These are phyloP conservation scores for Pelargonium cotyledonis DNA, from an alignment of 441 rosid species.

Conservation along the genomic window DNA sequence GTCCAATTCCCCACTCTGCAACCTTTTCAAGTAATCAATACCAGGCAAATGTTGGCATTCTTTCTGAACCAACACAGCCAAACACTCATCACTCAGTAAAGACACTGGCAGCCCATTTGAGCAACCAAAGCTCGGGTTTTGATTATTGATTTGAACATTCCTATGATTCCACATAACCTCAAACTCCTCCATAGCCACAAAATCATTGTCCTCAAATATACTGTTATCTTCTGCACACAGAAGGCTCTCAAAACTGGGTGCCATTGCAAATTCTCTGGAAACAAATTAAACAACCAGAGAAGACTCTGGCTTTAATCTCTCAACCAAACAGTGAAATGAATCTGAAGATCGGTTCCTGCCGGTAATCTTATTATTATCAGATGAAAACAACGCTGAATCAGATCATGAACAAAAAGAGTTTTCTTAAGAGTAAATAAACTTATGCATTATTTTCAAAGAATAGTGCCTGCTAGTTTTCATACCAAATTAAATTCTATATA, in stretches of 20 bases:
- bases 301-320: constrained; percentile 7
- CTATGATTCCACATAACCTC: constrained; percentile 29
- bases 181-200: constrained; percentile 26
- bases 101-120: constrained; percentile 24
- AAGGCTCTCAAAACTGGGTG: constrained; percentile 60
- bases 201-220: constrained; percentile 40
- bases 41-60: constrained; percentile 51
- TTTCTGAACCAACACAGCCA: constrained; percentile 48
- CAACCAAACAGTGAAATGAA: constrained; percentile 11
- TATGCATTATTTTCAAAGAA: neutral
- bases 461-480: constrained; percentile 18
- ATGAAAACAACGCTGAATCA: neutral
- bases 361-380: neutral
- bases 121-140: constrained; percentile 23
- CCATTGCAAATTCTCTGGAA: constrained; percentile 32
- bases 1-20: constrained; percentile 51
- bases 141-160: constrained; percentile 24
- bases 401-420: constrained; percentile 5
- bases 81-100: constrained; percentile 49
- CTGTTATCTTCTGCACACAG: constrained; percentile 48
- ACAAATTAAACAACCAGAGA: neutral
- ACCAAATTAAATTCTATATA: constrained; percentile 97
- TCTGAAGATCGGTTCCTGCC: constrained; percentile 13
- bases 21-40: constrained; percentile 44
- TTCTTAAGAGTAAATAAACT: constrained; percentile 18